Evolutionary conservation across 257 asterid species (phyloP), one percentile per base, ranked within the genome.

Genomic region (Solanum microdontum): DNA sequence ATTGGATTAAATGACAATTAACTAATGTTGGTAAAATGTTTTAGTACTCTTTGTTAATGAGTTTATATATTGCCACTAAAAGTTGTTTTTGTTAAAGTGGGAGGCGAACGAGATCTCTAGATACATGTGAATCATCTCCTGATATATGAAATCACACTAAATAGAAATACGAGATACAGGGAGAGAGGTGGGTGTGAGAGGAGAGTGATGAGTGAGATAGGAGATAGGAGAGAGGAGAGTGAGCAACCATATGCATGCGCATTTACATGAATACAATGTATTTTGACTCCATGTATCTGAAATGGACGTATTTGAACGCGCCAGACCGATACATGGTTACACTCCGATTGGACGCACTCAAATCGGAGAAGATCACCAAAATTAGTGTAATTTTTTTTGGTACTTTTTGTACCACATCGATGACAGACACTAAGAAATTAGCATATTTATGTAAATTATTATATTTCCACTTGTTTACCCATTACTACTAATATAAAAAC

Each of bases 221-320:
- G 64, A 55, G 64, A 17, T 55, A 55, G 45, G 45, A 40, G n/a
- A 55, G n/a, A 55, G 11, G 64, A 17, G 64, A 7, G 64, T 17
- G 64, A 55, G 10, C 10, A 17, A 2, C 1, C 64, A 55, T 17
- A 55, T 6, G 8, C 64, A 55, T 55, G n/a, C 1, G n/a, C 9
- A 55, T 55, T 55, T 8, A 55, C 11, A 0, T 6, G 9, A 3
- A 17, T 55, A 55, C n/a, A 55, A 7, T 55, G 2, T 55, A 6
- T 51, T 51, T 51, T 51, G 1, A 15, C 9, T 51, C 0, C 0
- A 2, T 15, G 9, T 2, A 51, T 15, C 60, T 51, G 1, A 15
- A 5, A 51, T 51, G 1, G 0, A 51, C 1, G 8, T 48, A 48
- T 15, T 0, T 15, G 4, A 0, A 51, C 9, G 4, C n/a, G 0